Conservation (phyloP, 306 rosid genomes). For the Comarum palustre region DNA sequence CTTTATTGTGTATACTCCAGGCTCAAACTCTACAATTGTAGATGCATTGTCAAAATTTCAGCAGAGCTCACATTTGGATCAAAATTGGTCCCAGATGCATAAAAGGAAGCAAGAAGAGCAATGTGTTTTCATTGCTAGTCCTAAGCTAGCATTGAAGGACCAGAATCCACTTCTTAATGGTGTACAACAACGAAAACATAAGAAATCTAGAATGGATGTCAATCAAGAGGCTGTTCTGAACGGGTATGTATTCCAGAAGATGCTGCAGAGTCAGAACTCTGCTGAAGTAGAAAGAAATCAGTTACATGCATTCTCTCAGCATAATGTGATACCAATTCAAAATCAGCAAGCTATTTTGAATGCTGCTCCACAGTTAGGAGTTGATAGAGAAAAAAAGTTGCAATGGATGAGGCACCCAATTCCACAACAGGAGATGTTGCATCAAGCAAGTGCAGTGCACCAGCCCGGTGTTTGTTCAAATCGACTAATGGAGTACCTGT, state of each 20-base stretch:
- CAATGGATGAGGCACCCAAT: conserved; percentile 30
- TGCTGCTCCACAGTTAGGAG: conserved; percentile 18
- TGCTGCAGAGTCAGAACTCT: conserved; percentile 27
- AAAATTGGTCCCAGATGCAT: conserved; percentile 9
- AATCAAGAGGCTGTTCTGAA: conserved; percentile 10
- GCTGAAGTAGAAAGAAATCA: conserved; percentile 27
- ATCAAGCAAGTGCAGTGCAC: conserved; percentile 10
- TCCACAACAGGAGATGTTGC: conserved; percentile 11
- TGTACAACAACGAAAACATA: conserved; percentile 11
- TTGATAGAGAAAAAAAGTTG: conserved; percentile 25
- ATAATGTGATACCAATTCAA: conserved; percentile 18
- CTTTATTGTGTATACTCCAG: background rate
- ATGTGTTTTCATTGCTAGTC: background rate
- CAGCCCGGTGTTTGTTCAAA: conserved; percentile 31
- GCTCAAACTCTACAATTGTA: conserved; percentile 7
- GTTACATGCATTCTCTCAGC: conserved; percentile 24
- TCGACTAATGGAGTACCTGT: conserved; percentile 42
- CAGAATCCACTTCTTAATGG: conserved; percentile 11
- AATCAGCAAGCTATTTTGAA: conserved; percentile 2
- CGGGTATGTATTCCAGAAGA: conserved; percentile 26
- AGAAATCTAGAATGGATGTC: conserved; percentile 26
- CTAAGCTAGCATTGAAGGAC: conserved; percentile 12
- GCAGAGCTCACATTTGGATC: conserved; percentile 16
- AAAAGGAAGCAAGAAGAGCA: conserved; percentile 16
- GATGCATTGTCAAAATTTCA: conserved; percentile 12